phyloP scores from a whole-genome alignment of 1,284 basidiomycete genomes.

The Microbotryum silenes-acaulis region DNA sequence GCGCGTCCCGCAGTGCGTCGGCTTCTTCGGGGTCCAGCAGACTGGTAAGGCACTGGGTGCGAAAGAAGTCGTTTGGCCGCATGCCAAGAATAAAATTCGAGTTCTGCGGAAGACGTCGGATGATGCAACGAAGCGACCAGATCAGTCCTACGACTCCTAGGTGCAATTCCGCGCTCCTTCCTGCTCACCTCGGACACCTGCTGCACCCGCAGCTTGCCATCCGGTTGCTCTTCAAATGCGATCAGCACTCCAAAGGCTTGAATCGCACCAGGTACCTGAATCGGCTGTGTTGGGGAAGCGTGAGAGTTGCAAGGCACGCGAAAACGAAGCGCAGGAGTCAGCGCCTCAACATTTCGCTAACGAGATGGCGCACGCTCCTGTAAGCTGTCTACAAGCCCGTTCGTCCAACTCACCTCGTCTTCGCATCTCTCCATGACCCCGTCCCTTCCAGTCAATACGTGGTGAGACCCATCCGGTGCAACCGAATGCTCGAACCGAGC shows the following conservation, averaged over 20 bases:
- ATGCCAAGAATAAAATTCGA: constrained; percentile 62
- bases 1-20: constrained; percentile 59
- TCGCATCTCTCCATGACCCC: constrained; percentile 64
- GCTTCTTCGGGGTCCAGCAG: constrained; percentile 62
- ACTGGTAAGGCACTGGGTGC: constrained; percentile 66
- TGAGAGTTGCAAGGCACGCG: too few relatives aligned
- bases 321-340: neutral
- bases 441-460: constrained; percentile 61
- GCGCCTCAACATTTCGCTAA: constrained; percentile 34
- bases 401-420: constrained; percentile 55
- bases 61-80: constrained; percentile 68
- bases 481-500: constrained; percentile 61
- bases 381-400: constrained; percentile 15
- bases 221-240: constrained; percentile 61
- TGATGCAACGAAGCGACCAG: neutral
- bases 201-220: constrained; percentile 56
- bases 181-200: constrained; percentile 70
- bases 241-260: constrained; percentile 80
- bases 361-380: neutral
- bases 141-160: neutral
- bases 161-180: neutral
- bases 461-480: constrained; percentile 63
- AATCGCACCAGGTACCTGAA: constrained; percentile 73
- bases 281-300: constrained; percentile 48
- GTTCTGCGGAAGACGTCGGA: constrained; percentile 46